Evolutionary conservation across 2,329 filamentous ascomycete genomes (phyloP).

Genomic region (Acrocalymma vagum): DNA sequence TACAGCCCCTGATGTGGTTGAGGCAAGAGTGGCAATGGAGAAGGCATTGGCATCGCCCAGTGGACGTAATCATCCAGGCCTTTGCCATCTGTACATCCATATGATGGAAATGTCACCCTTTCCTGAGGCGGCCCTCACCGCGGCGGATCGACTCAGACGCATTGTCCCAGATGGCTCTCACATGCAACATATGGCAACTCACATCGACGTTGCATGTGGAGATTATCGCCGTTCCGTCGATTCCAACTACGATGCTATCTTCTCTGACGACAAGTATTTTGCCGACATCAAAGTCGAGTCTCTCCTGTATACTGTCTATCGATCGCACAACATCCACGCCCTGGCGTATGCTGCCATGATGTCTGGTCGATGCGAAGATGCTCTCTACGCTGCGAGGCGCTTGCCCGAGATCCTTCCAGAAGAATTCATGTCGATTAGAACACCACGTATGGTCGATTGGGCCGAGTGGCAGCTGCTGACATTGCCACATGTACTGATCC

Average conservation of each 20-base stretch:
- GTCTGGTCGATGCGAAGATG: conserved; percentile 4
- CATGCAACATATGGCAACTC: conserved; percentile 13
- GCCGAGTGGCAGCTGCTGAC: conserved; percentile 12
- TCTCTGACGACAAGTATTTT: conserved; percentile 4
- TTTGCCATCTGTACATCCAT: conserved; percentile 14
- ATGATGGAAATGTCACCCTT: conserved; percentile 12
- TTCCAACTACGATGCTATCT: conserved; percentile 4
- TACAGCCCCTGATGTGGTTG: conserved; percentile 16
- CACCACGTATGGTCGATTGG: conserved; percentile 12
- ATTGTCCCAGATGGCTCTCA: conserved; percentile 12
- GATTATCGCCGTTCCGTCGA: conserved; percentile 10
- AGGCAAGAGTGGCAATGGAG: conserved; percentile 1
- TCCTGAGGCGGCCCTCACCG: conserved; percentile 5
- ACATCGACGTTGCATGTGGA: conserved; percentile 9
- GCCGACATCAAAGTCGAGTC: neutral
- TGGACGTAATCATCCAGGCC: conserved; percentile 5
- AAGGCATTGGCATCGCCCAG: neutral
- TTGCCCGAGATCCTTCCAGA: conserved; percentile 2
- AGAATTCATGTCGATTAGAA: conserved; percentile 8
- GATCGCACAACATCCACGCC: conserved; percentile 10
- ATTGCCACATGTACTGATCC: conserved; percentile 9
- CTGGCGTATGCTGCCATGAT: conserved; percentile 11
- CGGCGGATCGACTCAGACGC: conserved; percentile 7
- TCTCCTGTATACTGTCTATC: conserved; percentile 9
- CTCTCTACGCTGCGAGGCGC: conserved; percentile 3